A percentile compares a stretch with the other conserved stretches of the same genome.
Evolutionary conservation across 2,329 filamentous ascomycete genomes (phyloP).

Genomic region (Chaetomium sp.): DNA sequence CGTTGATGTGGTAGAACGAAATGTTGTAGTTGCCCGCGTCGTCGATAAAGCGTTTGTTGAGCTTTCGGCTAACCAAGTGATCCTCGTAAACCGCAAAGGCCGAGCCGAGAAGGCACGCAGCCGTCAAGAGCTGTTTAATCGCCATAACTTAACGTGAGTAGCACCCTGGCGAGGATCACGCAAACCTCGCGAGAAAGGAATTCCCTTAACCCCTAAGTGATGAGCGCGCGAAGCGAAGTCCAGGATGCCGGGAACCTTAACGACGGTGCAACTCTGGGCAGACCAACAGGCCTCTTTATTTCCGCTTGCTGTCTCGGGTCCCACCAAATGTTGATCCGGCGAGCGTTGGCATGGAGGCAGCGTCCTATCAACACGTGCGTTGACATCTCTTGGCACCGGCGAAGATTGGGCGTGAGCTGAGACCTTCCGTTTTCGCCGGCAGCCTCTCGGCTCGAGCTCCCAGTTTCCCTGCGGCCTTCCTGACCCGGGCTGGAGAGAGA

Average conservation of each 20-base stretch:
- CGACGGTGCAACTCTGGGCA: too few relatives aligned
- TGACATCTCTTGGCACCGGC: too few relatives aligned
- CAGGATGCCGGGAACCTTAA: background rate
- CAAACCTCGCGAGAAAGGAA: too few relatives aligned
- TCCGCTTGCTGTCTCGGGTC: too few relatives aligned
- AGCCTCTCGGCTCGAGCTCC: background rate
- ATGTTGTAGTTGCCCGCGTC: conserved; percentile 47
- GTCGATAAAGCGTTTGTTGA: conserved; percentile 45
- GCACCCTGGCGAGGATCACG: background rate
- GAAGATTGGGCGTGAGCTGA: background rate
- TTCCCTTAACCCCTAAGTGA: background rate
- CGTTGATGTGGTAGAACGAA: conserved; percentile 64
- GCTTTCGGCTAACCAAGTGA: conserved; percentile 39
- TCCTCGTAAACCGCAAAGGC: conserved; percentile 30
- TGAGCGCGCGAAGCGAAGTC: background rate
- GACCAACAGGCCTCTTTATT: too few relatives aligned
- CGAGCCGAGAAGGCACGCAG: conserved; percentile 3
- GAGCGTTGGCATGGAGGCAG: background rate
- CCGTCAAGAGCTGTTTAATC: conserved; percentile 5
- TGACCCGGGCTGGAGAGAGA: background rate
- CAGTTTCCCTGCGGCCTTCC: background rate
- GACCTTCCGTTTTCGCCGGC: conserved; percentile 7
- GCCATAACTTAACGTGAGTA: background rate
- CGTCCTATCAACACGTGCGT: background rate
- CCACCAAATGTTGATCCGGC: too few relatives aligned